Evolutionary conservation across 805 yeast genomes (phyloP).

Genomic region (Spencermartinsiella europaea): DNA sequence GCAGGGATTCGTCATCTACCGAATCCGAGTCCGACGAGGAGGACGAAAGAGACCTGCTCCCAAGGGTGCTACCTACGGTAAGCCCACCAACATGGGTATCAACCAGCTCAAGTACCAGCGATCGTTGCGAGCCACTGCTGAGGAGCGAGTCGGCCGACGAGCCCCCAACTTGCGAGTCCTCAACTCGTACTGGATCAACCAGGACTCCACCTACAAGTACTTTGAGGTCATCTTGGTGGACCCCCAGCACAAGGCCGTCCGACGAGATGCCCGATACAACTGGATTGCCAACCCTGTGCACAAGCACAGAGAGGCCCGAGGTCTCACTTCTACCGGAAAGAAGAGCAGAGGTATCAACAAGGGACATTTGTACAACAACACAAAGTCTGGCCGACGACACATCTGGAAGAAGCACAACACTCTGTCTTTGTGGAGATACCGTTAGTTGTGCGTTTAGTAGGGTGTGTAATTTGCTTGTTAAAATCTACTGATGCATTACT

Average conservation of each 20-base stretch:
- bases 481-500: not conserved
- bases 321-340: conserved; percentile 97
- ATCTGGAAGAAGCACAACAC: conserved; percentile 99
- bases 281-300: conserved; percentile 99
- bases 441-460: conserved; percentile 41
- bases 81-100: conserved; percentile 99
- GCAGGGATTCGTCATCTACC: conserved; percentile 98
- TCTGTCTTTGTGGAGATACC: conserved; percentile 98
- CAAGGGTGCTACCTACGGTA: conserved; percentile 99
- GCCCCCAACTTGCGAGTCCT: conserved; percentile 98
- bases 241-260: conserved; percentile 97
- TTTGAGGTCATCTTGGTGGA: conserved; percentile 96
- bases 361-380: conserved; percentile 99
- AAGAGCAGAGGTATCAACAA: conserved; percentile 99
- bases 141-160: conserved; percentile 99
- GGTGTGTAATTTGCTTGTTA: not conserved
- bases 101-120: conserved; percentile 99
- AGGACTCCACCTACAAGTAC: conserved; percentile 99
- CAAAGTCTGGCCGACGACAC: conserved; percentile 98
- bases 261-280: conserved; percentile 98
- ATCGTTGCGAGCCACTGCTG: conserved; percentile 96
- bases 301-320: conserved; percentile 99
- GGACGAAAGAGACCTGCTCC: conserved; percentile 99
- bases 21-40: conserved; percentile 99
- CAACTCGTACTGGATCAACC: conserved; percentile 99